These are phyloP conservation scores for Byssothecium circinans DNA, from an alignment of 2,329 filamentous ascomycete species.

Conservation along the genomic window DNA sequence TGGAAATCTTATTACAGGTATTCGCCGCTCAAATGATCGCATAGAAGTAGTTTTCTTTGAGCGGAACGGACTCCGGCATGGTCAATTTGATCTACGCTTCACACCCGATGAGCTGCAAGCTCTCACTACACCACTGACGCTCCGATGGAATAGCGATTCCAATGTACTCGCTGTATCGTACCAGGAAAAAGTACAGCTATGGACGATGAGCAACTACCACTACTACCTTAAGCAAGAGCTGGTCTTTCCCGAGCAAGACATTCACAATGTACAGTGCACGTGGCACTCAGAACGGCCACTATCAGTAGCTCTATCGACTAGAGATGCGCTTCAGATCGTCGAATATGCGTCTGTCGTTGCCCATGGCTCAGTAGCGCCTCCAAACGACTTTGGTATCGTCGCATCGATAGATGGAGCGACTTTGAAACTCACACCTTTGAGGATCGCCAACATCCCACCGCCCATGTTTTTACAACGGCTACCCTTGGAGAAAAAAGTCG, in stretches of 20 bases:
- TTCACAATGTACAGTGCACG: slow-evolving; percentile 21
- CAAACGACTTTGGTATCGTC: slow-evolving; percentile 76
- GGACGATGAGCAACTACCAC: slow-evolving; percentile 97
- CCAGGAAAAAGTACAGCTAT: slow-evolving; percentile 77
- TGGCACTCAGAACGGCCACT: slow-evolving; percentile 91
- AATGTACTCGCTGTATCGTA: slow-evolving; percentile 83
- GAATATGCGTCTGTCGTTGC: slow-evolving; percentile 68
- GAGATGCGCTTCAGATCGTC: slow-evolving; percentile 56
- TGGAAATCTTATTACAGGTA: slow-evolving; percentile 86
- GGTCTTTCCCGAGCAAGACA: slow-evolving; percentile 23
- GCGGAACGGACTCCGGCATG: slow-evolving; percentile 94
- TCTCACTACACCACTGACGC: slow-evolving; percentile 60
- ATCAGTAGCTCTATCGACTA: slow-evolving; percentile 59
- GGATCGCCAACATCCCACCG: slow-evolving; percentile 82
- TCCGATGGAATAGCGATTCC: slow-evolving; percentile 92
- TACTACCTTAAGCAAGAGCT: slow-evolving; percentile 97
- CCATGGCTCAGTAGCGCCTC: slow-evolving; percentile 69
- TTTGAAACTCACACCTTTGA: slow-evolving; percentile 83
- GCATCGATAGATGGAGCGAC: slow-evolving; percentile 79
- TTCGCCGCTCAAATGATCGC: slow-evolving; percentile 70
- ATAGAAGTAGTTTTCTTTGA: slow-evolving; percentile 93
- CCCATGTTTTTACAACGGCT: slow-evolving; percentile 88
- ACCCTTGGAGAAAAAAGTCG: slow-evolving; percentile 60
- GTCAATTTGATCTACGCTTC: slow-evolving; percentile 80
- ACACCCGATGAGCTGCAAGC: slow-evolving; percentile 60